These are phyloP conservation scores for Oemleria cerasiformis DNA, from an alignment of 306 rosid species.

Conservation along the genomic window DNA sequence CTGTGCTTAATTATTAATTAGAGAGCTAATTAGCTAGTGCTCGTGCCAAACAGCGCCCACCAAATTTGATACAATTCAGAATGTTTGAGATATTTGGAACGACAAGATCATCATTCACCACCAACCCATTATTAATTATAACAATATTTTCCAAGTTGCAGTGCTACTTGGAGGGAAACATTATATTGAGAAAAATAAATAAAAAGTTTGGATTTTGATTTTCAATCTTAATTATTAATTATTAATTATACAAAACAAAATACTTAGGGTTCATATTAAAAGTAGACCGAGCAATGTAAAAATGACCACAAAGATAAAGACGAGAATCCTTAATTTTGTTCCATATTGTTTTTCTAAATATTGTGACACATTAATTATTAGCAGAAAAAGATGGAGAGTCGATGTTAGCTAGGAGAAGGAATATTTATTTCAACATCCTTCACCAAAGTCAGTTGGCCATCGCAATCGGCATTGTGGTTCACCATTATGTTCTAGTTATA, in stretches of 20 bases:
- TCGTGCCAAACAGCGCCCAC: conserved; percentile 12
- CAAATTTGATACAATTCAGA: conserved; percentile 4
- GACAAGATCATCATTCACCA: not conserved
- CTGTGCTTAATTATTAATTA: not conserved
- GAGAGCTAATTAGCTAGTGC: not conserved
- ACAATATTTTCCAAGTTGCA: not conserved
- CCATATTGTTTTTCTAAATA: too few relatives aligned
- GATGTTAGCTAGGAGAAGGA: not conserved
- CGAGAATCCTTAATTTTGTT: not conserved
- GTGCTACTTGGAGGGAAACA: conserved; percentile 10
- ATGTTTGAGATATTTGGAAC: conserved; percentile 10
- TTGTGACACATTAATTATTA: too few relatives aligned
- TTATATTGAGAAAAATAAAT: not conserved
- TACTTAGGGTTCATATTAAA: too few relatives aligned
- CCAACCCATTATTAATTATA: not conserved
- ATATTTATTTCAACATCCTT: not conserved
- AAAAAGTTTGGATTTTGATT: not conserved
- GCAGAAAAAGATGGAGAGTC: not conserved
- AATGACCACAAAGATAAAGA: not conserved
- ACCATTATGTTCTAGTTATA: not conserved
- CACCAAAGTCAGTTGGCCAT: conserved; percentile 1
- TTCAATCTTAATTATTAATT: too few relatives aligned
- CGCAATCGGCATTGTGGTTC: not conserved
- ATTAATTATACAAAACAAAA: too few relatives aligned
- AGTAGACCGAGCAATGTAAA: not conserved